A percentile compares a stretch with the other conserved stretches of the same genome.
Evolutionary conservation across 768 basidiomycete genomes (phyloP).

Genomic region (Dacryopinax primogenitus): DNA sequence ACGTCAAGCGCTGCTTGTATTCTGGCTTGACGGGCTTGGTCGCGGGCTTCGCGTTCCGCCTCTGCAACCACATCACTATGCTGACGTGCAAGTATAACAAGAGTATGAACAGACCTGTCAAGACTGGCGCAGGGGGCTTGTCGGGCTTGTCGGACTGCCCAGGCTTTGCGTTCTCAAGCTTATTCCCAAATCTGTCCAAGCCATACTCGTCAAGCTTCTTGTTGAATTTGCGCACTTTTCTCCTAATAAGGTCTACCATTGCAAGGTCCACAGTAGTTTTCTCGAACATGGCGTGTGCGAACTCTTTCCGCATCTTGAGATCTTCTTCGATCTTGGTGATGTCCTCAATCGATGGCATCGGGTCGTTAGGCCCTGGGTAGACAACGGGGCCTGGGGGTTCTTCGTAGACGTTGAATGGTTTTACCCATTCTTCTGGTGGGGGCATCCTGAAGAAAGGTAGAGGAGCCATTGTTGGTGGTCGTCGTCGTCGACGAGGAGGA

Average conservation of each 20-base stretch:
- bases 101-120: too few species aligned
- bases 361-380: not conserved
- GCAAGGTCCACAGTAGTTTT: not conserved
- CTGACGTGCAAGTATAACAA: too few species aligned
- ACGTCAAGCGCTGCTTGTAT: not conserved
- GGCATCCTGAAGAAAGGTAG: too few species aligned
- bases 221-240: not conserved
- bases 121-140: not conserved
- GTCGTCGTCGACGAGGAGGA: too few species aligned
- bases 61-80: too few species aligned
- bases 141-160: too few species aligned
- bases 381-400: not conserved
- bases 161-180: too few species aligned
- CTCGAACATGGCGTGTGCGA: not conserved
- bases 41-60: too few species aligned
- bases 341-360: not conserved
- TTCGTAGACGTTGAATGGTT: not conserved
- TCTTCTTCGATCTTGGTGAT: not conserved
- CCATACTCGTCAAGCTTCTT: too few species aligned
- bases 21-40: too few species aligned
- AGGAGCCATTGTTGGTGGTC: not conserved
- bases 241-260: not conserved
- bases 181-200: too few species aligned
- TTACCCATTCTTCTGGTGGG: too few species aligned
- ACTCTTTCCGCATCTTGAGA: not conserved